phyloP scores from a whole-genome alignment of 2,329 filamentous ascomycete species.

The Trichoderma sp. region DNA sequence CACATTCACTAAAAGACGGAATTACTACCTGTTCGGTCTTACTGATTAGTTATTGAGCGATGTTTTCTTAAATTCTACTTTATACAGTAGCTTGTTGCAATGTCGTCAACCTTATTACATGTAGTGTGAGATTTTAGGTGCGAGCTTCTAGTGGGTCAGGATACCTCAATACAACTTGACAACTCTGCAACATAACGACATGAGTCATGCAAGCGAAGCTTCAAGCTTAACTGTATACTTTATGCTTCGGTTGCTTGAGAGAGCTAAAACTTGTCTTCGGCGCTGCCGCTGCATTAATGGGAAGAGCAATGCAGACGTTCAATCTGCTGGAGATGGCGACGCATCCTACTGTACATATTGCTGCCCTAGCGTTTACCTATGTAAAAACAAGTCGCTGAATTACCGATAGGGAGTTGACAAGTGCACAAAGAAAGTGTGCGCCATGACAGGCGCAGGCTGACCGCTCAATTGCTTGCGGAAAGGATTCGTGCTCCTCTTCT shows the following conservation, averaged over 20 bases:
- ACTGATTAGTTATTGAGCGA: background rate
- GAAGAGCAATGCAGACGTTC: background rate
- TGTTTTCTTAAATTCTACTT: background rate
- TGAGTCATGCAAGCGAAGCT: background rate
- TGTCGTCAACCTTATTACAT: background rate
- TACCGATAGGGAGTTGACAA: background rate
- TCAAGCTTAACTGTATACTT: background rate
- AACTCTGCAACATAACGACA: background rate
- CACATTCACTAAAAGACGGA: background rate
- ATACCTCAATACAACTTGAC: background rate
- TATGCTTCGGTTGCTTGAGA: background rate
- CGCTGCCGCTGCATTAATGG: no score
- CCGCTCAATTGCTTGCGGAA: background rate
- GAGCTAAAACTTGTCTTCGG: no score
- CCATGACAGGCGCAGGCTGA: background rate
- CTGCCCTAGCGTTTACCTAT: no score
- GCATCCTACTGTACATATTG: background rate
- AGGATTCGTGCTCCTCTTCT: background rate
- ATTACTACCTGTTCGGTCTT: background rate
- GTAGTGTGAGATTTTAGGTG: background rate
- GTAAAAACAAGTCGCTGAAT: no score
- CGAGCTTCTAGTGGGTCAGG: background rate
- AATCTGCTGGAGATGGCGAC: background rate
- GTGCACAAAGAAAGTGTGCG: background rate
- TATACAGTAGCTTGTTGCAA: background rate